phyloP scores from a whole-genome alignment of 805 yeast genomes.

The Teunomyces panamensis region DNA sequence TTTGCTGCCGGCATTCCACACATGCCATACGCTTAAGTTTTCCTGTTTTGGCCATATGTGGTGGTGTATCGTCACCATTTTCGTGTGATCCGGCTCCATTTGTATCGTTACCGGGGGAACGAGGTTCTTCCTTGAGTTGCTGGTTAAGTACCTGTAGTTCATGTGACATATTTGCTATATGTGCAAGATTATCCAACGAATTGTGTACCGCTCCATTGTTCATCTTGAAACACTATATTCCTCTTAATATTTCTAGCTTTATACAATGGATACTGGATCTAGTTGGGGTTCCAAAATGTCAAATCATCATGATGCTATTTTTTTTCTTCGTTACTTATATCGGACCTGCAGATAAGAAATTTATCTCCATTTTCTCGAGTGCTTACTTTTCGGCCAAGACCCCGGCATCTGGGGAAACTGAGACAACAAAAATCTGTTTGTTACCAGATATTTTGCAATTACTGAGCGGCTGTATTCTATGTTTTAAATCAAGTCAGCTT shows the following conservation, averaged over 20 bases:
- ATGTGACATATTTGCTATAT: constrained; percentile 44
- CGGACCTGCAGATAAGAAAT: not conserved
- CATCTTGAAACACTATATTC: constrained; percentile 2
- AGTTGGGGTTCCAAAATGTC: not conserved
- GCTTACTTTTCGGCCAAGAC: too few species aligned
- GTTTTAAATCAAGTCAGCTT: too few species aligned
- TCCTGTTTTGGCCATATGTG: constrained; percentile 7
- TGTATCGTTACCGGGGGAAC: constrained; percentile 6
- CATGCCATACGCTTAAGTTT: constrained; percentile 73
- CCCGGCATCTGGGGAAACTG: too few species aligned
- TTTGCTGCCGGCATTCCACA: constrained; percentile 94
- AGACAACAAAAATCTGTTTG: too few species aligned
- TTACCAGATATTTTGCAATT: too few species aligned
- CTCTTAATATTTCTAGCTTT: not conserved
- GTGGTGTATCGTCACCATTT: constrained; percentile 4
- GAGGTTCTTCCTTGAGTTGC: constrained; percentile 15
- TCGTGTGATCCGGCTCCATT: not conserved
- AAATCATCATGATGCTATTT: constrained; percentile 1
- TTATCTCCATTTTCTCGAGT: not conserved
- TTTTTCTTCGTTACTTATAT: not conserved
- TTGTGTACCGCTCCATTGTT: constrained; percentile 15
- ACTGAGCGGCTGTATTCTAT: too few species aligned
- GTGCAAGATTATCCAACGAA: constrained; percentile 40
- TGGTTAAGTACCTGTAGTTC: constrained; percentile 32
- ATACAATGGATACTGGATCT: not conserved